A percentile compares a stretch with the other conserved stretches of the same genome.
These are phyloP conservation scores for Vachellia collinsii DNA, from an alignment of 306 rosid species.

Conservation along the genomic window DNA sequence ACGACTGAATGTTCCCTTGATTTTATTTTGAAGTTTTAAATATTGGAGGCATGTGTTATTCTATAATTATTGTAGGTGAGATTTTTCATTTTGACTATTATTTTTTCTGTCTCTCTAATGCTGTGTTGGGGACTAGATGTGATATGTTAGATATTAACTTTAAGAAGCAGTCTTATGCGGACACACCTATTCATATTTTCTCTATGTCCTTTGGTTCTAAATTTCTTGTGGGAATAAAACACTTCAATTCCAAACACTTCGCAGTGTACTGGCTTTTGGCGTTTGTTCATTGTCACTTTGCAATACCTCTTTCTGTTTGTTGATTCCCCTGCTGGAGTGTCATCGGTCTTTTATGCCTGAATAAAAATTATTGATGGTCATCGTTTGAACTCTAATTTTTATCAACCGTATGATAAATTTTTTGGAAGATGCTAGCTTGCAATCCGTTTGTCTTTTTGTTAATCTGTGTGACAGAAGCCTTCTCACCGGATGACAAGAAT, in stretches of 20 bases:
- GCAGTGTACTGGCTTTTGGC: background rate
- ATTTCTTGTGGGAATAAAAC: background rate
- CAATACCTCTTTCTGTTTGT: background rate
- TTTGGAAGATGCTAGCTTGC: background rate
- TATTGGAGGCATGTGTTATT: background rate
- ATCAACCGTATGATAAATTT: background rate
- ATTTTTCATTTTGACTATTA: background rate
- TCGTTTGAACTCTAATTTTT: background rate
- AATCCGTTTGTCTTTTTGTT: background rate
- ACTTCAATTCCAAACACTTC: background rate
- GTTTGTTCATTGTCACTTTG: background rate
- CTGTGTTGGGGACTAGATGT: background rate
- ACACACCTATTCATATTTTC: background rate
- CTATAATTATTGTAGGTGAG: background rate
- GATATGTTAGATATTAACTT: background rate
- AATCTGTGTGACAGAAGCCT: background rate
- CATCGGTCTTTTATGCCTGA: background rate
- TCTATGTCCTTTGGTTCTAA: background rate
- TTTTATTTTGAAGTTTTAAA: background rate
- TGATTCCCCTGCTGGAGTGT: background rate
- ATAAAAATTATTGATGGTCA: background rate
- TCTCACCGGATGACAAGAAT: constrained; percentile 1
- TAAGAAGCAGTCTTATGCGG: background rate
- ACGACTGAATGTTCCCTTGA: background rate
- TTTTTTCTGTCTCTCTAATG: background rate